These are phyloP conservation scores for Amanita rimosa DNA, from an alignment of 768 basidiomycete genomes.

Conservation along the genomic window DNA sequence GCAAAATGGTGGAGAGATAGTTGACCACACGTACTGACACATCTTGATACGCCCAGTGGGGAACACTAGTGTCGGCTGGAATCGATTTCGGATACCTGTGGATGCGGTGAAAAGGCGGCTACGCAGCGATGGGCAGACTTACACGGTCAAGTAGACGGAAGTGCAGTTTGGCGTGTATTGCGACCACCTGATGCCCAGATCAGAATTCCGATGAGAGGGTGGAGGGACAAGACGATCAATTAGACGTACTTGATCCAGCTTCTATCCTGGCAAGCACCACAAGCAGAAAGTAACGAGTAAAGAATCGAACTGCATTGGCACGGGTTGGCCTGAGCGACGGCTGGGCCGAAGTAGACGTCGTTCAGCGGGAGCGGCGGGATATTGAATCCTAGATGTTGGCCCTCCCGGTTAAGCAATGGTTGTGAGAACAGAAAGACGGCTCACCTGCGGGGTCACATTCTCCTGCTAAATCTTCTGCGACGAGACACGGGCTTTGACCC, in stretches of 20 bases:
- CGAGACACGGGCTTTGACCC: slow-evolving; percentile 2
- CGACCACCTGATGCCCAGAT: slow-evolving; percentile 17
- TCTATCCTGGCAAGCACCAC: slow-evolving; percentile 46
- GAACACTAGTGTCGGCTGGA: slow-evolving; percentile 32
- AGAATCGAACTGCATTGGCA: slow-evolving; percentile 50
- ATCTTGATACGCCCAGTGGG: slow-evolving; percentile 48
- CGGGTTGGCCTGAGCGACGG: slow-evolving; percentile 17
- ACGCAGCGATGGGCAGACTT: slow-evolving; percentile 2
- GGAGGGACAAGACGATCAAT: no score
- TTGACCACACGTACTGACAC: slow-evolving; percentile 22
- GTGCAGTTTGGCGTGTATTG: slow-evolving; percentile 26
- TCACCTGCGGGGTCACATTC: neutral
- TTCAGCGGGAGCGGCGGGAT: slow-evolving; percentile 18
- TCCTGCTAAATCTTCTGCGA: neutral
- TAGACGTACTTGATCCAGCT: slow-evolving; percentile 14
- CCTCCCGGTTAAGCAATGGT: neutral
- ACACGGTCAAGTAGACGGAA: slow-evolving; percentile 22
- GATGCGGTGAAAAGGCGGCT: neutral
- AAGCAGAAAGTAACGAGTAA: slow-evolving; percentile 48
- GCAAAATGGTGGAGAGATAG: no score
- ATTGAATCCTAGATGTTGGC: neutral
- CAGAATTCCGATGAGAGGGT: neutral
- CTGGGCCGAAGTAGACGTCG: slow-evolving; percentile 33
- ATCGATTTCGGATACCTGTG: slow-evolving; percentile 33
- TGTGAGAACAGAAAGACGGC: neutral